Base-by-base conservation (phyloP, 1,284 basidiomycete species). In the Microbotryomycetes sp. region DNA sequence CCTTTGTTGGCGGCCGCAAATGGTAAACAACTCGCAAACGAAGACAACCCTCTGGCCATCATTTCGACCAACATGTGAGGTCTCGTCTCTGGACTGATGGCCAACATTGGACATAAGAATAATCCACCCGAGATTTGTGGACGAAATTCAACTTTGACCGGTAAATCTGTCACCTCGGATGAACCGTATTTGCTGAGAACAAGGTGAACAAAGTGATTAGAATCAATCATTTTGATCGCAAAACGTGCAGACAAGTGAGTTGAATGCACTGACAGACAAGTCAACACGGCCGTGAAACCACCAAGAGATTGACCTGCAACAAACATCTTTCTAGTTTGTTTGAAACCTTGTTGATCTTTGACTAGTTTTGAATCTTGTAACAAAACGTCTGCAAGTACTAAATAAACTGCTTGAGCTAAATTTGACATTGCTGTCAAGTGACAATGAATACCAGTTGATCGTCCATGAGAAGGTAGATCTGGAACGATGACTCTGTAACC, bases 81-180 rank as follows among this genome's bases (percentile, higher is more conserved):
- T 3, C 70, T 55, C 4, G 71, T 69, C 25, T 69, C 60, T 49
- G 66, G 51, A 2, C 54, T 49, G 53, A 70, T 63, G 16, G 57
- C 65, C 25, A 72, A 56, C 71, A 72, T 72, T 0, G 71, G 71
- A 31, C 70, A 72, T 3, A 72, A 62, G 59, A 72, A 63, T 22
- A 71, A 25, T 1, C 65, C 67, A 16, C 71, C 71, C 2, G 59
- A 29, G 25, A 72, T 60, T 45, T 62, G 60, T 4, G 70, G 69
- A 32, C 62, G 57, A 52, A 59, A 66, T 2, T 49, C n/a, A 14
- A 23, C 23, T n/a, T 28, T 0, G 0, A 60, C 45, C 3, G 60
- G 54, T 9, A 65, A 54, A 4, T 61, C 58, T 4, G 64, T 59
- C 23, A 56, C 51, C 36, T 53, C 15, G 6, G 64, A 54, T 14